Conservation (phyloP, 345 rosid genomes). For the Erysimum cheiranthoides region DNA sequence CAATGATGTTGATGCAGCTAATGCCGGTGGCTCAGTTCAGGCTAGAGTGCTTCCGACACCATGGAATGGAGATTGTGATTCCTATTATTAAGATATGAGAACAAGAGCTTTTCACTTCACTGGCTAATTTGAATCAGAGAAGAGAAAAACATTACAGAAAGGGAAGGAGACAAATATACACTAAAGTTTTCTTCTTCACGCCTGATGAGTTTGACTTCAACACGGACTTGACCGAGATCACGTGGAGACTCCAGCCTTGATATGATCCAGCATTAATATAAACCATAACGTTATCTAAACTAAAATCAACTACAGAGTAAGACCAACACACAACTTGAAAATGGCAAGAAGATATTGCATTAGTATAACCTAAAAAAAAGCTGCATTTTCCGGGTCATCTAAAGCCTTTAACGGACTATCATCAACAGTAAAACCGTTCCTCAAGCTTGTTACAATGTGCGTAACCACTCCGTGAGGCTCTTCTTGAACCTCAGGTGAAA, state of each 20-base stretch:
- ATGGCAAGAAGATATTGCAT: neutral
- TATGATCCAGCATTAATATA: conserved; percentile 51
- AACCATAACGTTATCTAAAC: conserved; percentile 7
- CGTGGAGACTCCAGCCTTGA: conserved; percentile 58
- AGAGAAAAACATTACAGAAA: neutral
- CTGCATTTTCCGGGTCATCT: conserved; percentile 67
- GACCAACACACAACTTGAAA: neutral
- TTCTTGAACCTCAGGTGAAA: conserved; percentile 49
- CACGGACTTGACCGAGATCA: conserved; percentile 57
- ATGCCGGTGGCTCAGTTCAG: conserved; percentile 46
- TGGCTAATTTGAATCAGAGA: neutral
- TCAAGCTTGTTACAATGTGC: conserved; percentile 65
- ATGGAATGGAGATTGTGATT: conserved; percentile 52
- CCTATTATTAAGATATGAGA: conserved; percentile 43
- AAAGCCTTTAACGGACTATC: conserved; percentile 62
- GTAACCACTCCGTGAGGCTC: neutral
- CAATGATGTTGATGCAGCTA: conserved; percentile 50
- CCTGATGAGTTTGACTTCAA: conserved; percentile 58
- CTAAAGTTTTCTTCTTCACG: conserved; percentile 61
- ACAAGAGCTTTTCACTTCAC: neutral
- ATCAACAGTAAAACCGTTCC: conserved; percentile 72
- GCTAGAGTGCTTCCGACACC: conserved; percentile 69
- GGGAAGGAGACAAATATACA: conserved; percentile 39
- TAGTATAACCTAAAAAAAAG: conserved; percentile 66
- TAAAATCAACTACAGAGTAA: neutral